Evolutionary conservation across 2,329 filamentous ascomycete species (phyloP).

Genomic region (Westerdykella ornata): DNA sequence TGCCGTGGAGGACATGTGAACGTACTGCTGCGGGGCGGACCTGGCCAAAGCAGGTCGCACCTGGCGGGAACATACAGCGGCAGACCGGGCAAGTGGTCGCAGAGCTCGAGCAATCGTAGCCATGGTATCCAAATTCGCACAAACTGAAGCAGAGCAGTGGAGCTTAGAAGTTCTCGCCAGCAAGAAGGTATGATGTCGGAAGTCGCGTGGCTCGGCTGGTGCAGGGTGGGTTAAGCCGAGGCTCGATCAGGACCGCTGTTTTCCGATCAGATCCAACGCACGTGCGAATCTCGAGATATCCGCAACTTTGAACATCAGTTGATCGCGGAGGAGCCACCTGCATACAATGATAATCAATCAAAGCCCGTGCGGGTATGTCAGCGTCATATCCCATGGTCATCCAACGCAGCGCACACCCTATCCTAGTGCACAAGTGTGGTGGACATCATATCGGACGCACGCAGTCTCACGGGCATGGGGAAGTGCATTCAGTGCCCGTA

Average conservation of each 20-base stretch:
- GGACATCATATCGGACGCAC: no score
- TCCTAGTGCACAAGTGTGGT: no score
- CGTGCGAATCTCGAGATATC: no score
- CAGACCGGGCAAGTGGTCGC: slow-evolving; percentile 26
- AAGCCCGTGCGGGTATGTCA: neutral
- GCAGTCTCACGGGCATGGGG: no score
- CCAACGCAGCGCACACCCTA: no score
- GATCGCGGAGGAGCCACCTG: no score
- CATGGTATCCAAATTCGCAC: slow-evolving; percentile 13
- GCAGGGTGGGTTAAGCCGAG: neutral
- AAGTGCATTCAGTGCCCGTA: no score
- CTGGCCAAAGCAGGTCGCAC: slow-evolving; percentile 25
- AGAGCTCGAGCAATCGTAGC: slow-evolving; percentile 28
- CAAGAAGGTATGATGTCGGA: neutral
- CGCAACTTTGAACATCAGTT: no score
- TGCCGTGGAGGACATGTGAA: slow-evolving; percentile 2
- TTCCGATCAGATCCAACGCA: neutral
- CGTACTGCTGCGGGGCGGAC: slow-evolving; percentile 27
- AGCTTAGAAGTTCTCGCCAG: slow-evolving; percentile 1
- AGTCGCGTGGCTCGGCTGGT: neutral
- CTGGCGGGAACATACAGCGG: slow-evolving; percentile 20
- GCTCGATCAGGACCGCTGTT: neutral
- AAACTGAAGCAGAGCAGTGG: neutral
- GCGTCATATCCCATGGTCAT: no score
- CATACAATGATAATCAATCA: neutral